Conservation (phyloP, 192 early-diverging fungal genomes). For the Podochytrium sp. region DNA sequence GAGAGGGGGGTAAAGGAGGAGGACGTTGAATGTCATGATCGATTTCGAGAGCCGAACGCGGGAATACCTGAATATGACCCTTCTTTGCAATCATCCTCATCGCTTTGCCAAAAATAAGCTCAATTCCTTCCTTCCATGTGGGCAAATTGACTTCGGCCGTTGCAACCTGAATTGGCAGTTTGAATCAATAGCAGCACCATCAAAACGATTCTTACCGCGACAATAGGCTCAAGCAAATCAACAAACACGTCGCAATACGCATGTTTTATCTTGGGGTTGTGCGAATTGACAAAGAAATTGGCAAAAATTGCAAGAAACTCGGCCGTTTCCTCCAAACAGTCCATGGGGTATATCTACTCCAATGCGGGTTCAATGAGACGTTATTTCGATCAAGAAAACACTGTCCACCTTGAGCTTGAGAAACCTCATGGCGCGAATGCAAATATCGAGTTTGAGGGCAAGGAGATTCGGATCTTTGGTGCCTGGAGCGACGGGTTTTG, state of each 20-base stretch:
- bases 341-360: slow-evolving; percentile 90
- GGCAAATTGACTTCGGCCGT: slow-evolving; percentile 94
- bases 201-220: slow-evolving; percentile 48
- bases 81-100: slow-evolving; percentile 90
- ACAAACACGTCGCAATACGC: slow-evolving; percentile 92
- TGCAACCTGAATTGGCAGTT: slow-evolving; percentile 61
- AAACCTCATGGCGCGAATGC: slow-evolving; percentile 89
- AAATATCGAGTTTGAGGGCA: slow-evolving; percentile 82
- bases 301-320: slow-evolving; percentile 92
- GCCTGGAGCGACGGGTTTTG: slow-evolving; percentile 29
- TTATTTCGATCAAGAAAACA: neutral
- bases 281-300: slow-evolving; percentile 83
- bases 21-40: neutral
- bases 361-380: neutral
- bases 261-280: slow-evolving; percentile 77
- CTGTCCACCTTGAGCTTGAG: slow-evolving; percentile 78
- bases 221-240: slow-evolving; percentile 88
- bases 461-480: slow-evolving; percentile 23
- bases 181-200: neutral
- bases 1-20: neutral
- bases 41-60: neutral
- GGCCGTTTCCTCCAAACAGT: slow-evolving; percentile 90
- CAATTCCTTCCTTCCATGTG: slow-evolving; percentile 89
- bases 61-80: slow-evolving; percentile 65
- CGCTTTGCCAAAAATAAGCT: slow-evolving; percentile 87